phyloP scores from a whole-genome alignment of 2,329 filamentous ascomycete species.

The Aspergillus vadensis region DNA sequence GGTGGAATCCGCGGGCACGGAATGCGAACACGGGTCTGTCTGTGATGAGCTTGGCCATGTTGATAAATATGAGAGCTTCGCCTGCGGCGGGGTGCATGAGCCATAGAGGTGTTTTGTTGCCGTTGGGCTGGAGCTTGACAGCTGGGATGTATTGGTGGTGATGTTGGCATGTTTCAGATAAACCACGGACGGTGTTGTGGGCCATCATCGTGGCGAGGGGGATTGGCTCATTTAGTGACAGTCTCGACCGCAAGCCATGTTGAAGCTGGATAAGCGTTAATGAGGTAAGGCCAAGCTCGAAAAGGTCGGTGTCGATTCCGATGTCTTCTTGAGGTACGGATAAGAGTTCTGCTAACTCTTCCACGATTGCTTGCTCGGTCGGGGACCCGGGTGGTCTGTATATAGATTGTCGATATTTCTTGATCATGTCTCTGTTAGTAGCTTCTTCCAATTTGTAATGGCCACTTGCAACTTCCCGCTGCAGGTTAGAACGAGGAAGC shows the following conservation, averaged over 20 bases:
- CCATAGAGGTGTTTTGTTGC: constrained; percentile 35
- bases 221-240: background rate
- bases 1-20: constrained; percentile 21
- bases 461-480: constrained; percentile 40
- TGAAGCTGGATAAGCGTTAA: background rate
- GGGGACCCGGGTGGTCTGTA: background rate
- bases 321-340: background rate
- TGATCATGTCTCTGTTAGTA: background rate
- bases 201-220: background rate
- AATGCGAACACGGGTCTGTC: constrained; percentile 21
- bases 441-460: constrained; percentile 44
- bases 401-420: background rate
- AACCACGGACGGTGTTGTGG: constrained; percentile 46
- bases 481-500: constrained; percentile 19
- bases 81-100: constrained; percentile 44
- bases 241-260: background rate
- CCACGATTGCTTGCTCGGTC: background rate
- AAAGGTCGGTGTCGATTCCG: background rate
- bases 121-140: constrained; percentile 30
- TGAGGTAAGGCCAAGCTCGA: background rate
- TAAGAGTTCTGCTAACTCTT: background rate
- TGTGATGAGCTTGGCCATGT: constrained; percentile 23
- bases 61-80: constrained; percentile 43
- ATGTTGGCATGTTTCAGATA: constrained; percentile 19
- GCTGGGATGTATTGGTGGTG: constrained; percentile 39